Evolutionary conservation across 1,139 yeast species (phyloP).

Genomic region (Geotrichum candidum): DNA sequence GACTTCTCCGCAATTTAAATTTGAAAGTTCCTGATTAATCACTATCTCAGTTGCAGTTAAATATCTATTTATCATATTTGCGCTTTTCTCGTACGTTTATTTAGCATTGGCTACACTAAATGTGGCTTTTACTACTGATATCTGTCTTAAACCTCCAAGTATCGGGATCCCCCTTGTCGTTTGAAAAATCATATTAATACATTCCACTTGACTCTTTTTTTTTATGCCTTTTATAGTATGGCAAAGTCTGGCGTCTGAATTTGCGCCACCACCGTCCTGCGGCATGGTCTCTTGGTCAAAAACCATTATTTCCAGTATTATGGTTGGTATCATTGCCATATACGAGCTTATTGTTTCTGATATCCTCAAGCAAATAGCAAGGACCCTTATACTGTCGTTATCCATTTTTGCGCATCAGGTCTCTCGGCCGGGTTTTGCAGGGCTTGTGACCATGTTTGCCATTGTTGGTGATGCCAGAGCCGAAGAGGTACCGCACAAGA

Average conservation of each 20-base stretch:
- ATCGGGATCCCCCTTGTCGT: too few relatives aligned
- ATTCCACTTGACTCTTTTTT: too few relatives aligned
- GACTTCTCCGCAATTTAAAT: too few relatives aligned
- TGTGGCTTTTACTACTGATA: too few relatives aligned
- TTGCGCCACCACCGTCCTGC: constrained; percentile 92
- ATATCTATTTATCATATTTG: too few relatives aligned
- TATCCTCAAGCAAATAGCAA: constrained; percentile 69
- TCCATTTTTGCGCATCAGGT: constrained; percentile 89
- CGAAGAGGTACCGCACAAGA: constrained; percentile 76
- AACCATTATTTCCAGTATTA: constrained; percentile 69
- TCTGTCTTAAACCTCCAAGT: too few relatives aligned
- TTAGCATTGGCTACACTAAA: too few relatives aligned
- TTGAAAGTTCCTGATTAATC: too few relatives aligned
- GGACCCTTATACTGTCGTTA: constrained; percentile 87
- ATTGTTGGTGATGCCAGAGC: constrained; percentile 99
- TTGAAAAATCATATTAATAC: too few relatives aligned
- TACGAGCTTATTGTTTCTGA: constrained; percentile 97
- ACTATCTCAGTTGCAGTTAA: too few relatives aligned
- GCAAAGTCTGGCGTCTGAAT: constrained; percentile 98
- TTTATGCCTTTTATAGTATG: constrained; percentile 84
- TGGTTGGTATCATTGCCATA: constrained; percentile 96
- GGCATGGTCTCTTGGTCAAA: constrained; percentile 65
- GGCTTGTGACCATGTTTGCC: constrained; percentile 95
- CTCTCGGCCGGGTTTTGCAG: constrained; percentile 88
- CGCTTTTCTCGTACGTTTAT: too few relatives aligned